These are phyloP conservation scores for Aciculoconidium aculeatum DNA, from an alignment of 805 yeast species.

Conservation along the genomic window DNA sequence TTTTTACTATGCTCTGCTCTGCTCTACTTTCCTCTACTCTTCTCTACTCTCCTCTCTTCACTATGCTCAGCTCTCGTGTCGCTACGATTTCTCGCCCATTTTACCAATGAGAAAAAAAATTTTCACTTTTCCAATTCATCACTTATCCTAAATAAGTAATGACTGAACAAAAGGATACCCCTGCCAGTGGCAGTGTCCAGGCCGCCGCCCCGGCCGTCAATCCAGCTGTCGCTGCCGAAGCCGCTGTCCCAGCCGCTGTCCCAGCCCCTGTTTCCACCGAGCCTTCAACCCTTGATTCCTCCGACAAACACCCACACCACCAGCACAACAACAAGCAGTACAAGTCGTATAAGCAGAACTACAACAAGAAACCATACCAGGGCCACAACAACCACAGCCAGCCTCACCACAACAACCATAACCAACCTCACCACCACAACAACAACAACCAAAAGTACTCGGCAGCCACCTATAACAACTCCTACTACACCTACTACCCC, in stretches of 20 bases:
- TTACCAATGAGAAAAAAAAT: too few species aligned
- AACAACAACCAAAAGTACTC: conserved; percentile 7
- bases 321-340: conserved; percentile 7
- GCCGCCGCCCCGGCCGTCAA: too few species aligned
- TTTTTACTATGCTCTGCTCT: too few species aligned
- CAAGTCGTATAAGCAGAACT: conserved; percentile 15
- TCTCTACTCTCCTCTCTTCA: too few species aligned
- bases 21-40: too few species aligned
- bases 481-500: conserved; percentile 15
- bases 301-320: conserved; percentile 5
- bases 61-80: too few species aligned
- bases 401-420: conserved; percentile 4
- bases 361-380: conserved; percentile 9
- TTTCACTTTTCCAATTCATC: too few species aligned
- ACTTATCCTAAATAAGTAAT: too few species aligned
- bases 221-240: conserved; percentile 6
- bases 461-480: conserved; percentile 1
- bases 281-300: conserved; percentile 5
- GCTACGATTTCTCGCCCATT: too few species aligned
- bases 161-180: too few species aligned
- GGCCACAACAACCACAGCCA: conserved; percentile 11
- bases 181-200: too few species aligned
- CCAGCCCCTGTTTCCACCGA: conserved; percentile 4
- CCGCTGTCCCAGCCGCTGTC: conserved; percentile 3
- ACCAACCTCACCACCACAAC: conserved; percentile 5